Evolutionary conservation across 1,284 basidiomycete species (phyloP).

Genomic region (Puccinia novopanici): DNA sequence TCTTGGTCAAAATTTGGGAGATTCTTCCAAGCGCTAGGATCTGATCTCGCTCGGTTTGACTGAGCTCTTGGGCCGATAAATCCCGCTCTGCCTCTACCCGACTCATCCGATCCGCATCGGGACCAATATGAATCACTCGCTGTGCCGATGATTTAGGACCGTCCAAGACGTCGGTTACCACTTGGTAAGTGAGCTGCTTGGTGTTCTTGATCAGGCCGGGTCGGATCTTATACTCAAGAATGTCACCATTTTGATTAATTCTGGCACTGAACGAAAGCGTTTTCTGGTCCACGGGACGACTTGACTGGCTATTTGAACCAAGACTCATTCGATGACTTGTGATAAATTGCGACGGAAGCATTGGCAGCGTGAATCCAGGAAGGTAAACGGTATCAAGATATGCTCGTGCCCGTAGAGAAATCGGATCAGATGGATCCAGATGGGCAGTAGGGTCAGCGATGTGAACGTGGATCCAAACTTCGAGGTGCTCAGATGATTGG

Average conservation of each 20-base stretch:
- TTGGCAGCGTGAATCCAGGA: constrained; percentile 68
- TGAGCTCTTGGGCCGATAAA: constrained; percentile 23
- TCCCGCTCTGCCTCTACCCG: background rate
- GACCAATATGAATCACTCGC: constrained; percentile 53
- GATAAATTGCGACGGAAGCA: constrained; percentile 67
- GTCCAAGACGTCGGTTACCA: constrained; percentile 68
- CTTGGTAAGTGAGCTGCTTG: constrained; percentile 69
- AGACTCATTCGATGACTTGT: constrained; percentile 65
- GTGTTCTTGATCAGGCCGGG: constrained; percentile 75
- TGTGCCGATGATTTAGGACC: constrained; percentile 52
- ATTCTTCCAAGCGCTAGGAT: constrained; percentile 27
- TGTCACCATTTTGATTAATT: constrained; percentile 68
- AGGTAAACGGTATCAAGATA: constrained; percentile 68
- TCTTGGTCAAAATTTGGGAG: constrained; percentile 29
- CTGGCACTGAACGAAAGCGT: constrained; percentile 81
- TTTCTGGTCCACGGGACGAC: constrained; percentile 58
- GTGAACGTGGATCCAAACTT: constrained; percentile 83
- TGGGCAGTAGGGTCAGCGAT: constrained; percentile 87
- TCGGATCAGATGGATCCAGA: constrained; percentile 70
- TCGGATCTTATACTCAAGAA: constrained; percentile 72
- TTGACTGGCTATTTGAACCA: constrained; percentile 63
- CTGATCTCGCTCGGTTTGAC: constrained; percentile 21
- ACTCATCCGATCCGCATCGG: constrained; percentile 53
- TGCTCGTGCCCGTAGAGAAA: constrained; percentile 66
- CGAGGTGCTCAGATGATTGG: constrained; percentile 26